Percentiles rank a stretch among this genome's conserved stretches.
phyloP scores from a whole-genome alignment of 306 rosid species.

The Cucurbita argyrosperma region DNA sequence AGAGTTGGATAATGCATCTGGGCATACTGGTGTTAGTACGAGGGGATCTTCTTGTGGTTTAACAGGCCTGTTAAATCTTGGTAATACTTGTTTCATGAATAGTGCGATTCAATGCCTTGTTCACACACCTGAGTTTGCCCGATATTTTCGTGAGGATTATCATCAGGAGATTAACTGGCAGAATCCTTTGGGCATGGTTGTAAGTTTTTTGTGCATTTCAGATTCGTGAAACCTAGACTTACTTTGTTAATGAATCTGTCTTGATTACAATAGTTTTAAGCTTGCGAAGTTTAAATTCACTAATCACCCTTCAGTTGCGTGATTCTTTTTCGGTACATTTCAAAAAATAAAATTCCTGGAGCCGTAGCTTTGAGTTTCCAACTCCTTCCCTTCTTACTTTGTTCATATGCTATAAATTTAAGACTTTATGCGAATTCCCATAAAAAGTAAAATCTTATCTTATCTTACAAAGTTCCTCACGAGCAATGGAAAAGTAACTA shows the following conservation, averaged over 20 bases:
- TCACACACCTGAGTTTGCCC: conserved; percentile 90
- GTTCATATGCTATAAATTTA: neutral
- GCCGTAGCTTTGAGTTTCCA: neutral
- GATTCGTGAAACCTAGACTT: conserved; percentile 1
- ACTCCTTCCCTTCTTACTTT: neutral
- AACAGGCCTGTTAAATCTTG: conserved; percentile 88
- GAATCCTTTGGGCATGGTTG: conserved; percentile 96
- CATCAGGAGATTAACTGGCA: conserved; percentile 89
- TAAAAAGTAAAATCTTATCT: neutral
- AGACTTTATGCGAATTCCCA: neutral
- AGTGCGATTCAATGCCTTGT: conserved; percentile 96
- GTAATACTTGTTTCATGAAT: conserved; percentile 98
- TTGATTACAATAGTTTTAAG: neutral
- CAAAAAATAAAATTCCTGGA: neutral
- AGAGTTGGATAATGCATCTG: conserved; percentile 54
- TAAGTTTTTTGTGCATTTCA: conserved; percentile 37
- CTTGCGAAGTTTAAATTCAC: neutral
- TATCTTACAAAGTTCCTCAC: neutral
- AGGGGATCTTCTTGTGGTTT: conserved; percentile 84
- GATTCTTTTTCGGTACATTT: neutral
- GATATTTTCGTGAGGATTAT: conserved; percentile 87
- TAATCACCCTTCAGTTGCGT: neutral
- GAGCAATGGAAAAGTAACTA: neutral
- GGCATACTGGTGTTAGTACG: conserved; percentile 62
- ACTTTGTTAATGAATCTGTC: neutral